Evolutionary conservation across 345 rosid species (phyloP), one percentile per base, ranked within the genome.

Genomic region (Erucastrum elatum): DNA sequence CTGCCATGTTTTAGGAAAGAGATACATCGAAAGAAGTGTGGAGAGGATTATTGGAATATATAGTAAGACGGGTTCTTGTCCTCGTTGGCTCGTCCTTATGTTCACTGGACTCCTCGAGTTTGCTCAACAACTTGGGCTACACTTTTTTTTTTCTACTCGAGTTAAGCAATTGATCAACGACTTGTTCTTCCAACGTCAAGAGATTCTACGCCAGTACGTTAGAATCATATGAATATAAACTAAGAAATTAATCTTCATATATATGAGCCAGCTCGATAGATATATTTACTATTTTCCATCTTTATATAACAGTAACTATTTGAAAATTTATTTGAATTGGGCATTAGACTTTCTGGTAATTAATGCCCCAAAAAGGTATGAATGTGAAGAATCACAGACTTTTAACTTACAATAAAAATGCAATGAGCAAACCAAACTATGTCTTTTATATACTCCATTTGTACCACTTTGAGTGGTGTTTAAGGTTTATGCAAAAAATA

Each of bases 81-180:
- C 95, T 46, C 88, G 89, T 56, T 82, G 93, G 95, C 74, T 90
- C 27, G 71, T 82, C 27, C 83, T 88, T 13, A 69, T 74, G 31
- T 85, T 88, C 75, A 87, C 87, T 7, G 87, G 78, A 64, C 83
- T 87, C 75, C 46, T 88, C 21, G 90, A 86, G 71, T 76, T 83
- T 74, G 86, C 89, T 5, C 73, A 12, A 29, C n/a, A 30, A 59
- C 64, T 35, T 53, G 89, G 86, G 41, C 63, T 87, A 16, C 61
- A 84, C 2, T 56, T 86, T 35, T 13, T 34, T 8, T 85, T 83
- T 46, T 17, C 83, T 0, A 41, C 73, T 1, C 63, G 26, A 5
- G 30, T 71, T 15, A 53, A 63, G 4, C 58, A 1, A 27, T 26
- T 34, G 7, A 26, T 83, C 21, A 77, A 16, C 12, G 63, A 81